phyloP scores from a whole-genome alignment of 352 stramenopile genomes.

The Globisporangium nunn region DNA sequence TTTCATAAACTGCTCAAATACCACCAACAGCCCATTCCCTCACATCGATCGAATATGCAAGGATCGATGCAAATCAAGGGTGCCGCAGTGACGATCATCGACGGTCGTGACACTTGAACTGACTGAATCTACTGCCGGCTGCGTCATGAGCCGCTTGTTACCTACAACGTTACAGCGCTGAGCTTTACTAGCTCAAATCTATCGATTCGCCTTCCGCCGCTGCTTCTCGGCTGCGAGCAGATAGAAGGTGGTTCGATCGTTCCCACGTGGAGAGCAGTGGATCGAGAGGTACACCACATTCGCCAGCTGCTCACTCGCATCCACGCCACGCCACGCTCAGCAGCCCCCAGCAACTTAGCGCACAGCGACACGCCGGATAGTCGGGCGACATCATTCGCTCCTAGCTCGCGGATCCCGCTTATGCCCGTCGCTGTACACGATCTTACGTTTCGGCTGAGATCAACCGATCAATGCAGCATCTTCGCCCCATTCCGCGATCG shows the following conservation, averaged over 20 bases:
- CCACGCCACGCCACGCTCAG: background rate
- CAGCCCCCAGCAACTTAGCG: background rate
- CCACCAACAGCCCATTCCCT: no score
- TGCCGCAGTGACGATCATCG: no score
- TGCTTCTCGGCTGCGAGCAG: background rate
- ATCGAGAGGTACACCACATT: background rate
- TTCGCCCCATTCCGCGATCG: constrained; percentile 18
- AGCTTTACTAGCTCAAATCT: background rate
- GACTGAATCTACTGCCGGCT: no score
- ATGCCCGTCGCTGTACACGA: constrained; percentile 27
- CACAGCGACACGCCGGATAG: constrained; percentile 15
- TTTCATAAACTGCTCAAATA: no score
- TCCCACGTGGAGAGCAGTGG: background rate
- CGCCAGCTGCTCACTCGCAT: background rate
- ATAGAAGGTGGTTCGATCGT: background rate
- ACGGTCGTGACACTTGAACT: no score
- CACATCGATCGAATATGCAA: no score
- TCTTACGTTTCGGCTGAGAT: constrained; percentile 16
- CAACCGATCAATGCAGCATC: constrained; percentile 16
- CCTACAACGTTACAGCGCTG: no score
- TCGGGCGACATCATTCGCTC: constrained; percentile 19
- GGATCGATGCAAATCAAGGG: no score
- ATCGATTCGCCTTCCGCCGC: background rate
- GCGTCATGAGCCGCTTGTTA: no score
- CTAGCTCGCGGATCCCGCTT: constrained; percentile 17